Conservation (phyloP, 371 early-diverging fungal species). For the Umbelopsis sp. region DNA sequence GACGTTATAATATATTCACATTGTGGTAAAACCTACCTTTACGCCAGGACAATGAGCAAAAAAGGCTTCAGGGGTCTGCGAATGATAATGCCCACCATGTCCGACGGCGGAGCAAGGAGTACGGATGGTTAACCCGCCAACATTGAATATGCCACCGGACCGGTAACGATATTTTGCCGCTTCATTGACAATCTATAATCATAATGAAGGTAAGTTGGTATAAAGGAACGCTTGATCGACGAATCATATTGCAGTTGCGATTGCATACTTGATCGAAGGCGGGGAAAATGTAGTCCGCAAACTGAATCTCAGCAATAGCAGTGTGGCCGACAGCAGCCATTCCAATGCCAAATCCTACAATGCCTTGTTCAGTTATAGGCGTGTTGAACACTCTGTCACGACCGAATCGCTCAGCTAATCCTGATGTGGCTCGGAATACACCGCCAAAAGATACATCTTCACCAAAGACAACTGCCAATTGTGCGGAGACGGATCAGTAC, state of each 20-base stretch:
- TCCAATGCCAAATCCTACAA: slow-evolving; percentile 98
- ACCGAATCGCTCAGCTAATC: slow-evolving; percentile 90
- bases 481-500: neutral
- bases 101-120: slow-evolving; percentile 96
- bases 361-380: slow-evolving; percentile 95
- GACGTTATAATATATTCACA: neutral
- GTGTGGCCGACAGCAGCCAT: slow-evolving; percentile 96
- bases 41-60: slow-evolving; percentile 97
- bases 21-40: slow-evolving; percentile 53
- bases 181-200: slow-evolving; percentile 88
- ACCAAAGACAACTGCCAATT: slow-evolving; percentile 84
- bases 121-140: slow-evolving; percentile 91
- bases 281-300: slow-evolving; percentile 98
- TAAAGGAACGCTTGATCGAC: no score
- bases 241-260: no score
- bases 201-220: neutral
- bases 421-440: slow-evolving; percentile 95
- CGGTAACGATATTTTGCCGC: slow-evolving; percentile 98
- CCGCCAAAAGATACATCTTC: slow-evolving; percentile 99
- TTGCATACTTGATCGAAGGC: slow-evolving; percentile 91
- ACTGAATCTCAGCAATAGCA: slow-evolving; percentile 98
- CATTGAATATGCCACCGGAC: slow-evolving; percentile 91
- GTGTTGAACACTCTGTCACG: slow-evolving; percentile 96
- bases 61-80: slow-evolving; percentile 94
- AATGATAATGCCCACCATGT: slow-evolving; percentile 97